A percentile compares a stretch with the other conserved stretches of the same genome.
Conservation (phyloP, 1,284 basidiomycete genomes). For the Cryptococcus amylolentus region DNA sequence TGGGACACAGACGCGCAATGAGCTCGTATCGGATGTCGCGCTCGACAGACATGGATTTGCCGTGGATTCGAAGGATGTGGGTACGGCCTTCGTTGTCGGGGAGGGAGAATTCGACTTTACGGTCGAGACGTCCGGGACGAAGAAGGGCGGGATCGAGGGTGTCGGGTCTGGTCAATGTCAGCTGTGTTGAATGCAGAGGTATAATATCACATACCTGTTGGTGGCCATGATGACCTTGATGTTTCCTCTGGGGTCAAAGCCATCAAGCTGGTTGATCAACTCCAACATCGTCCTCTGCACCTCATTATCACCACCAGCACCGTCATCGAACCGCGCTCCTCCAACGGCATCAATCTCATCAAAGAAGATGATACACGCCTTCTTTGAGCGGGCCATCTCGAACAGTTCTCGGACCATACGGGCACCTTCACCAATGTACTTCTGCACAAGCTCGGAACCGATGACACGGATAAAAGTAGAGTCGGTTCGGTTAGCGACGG, state of each 20-base stretch:
- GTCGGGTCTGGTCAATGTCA: conserved; percentile 70
- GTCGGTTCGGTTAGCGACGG: conserved; percentile 97
- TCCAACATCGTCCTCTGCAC: conserved; percentile 99
- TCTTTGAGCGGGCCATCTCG: conserved; percentile 98
- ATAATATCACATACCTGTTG: conserved; percentile 63
- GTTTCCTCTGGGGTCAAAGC: conserved; percentile 96
- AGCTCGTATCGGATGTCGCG: conserved; percentile 96
- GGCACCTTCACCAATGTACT: conserved; percentile 98
- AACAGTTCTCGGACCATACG: conserved; percentile 98
- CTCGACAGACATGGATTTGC: conserved; percentile 97
- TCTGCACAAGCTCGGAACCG: conserved; percentile 97
- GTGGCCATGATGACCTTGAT: conserved; percentile 99
- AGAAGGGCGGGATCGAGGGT: conserved; percentile 96
- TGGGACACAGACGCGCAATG: conserved; percentile 94
- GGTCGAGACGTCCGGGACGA: conserved; percentile 92
- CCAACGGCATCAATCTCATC: conserved; percentile 90
- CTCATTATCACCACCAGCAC: conserved; percentile 98
- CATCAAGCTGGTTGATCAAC: conserved; percentile 97
- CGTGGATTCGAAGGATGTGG: conserved; percentile 95
- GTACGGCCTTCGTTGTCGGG: conserved; percentile 96
- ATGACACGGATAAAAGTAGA: conserved; percentile 96
- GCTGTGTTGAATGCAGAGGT: not conserved
- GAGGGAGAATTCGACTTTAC: conserved; percentile 91
- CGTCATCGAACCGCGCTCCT: conserved; percentile 98
- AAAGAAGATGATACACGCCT: conserved; percentile 99